Evolutionary conservation across 352 stramenopile genomes (phyloP), one percentile per base, ranked within the genome.

Genomic region (Halophytophthora batemanensis): DNA sequence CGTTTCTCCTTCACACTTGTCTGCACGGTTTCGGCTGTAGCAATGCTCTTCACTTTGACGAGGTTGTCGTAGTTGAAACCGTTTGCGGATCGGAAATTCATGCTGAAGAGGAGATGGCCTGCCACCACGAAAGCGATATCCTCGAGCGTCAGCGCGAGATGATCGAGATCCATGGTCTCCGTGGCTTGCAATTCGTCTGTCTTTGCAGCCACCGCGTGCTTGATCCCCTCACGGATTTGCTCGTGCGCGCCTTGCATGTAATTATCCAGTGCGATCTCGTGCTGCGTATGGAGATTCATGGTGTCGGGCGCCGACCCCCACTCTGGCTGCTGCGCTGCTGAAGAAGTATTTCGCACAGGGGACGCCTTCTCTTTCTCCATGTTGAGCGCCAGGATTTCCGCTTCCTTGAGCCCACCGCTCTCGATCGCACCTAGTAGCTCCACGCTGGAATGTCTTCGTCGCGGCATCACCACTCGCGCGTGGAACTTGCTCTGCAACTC

Each of bases 21-120:
- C 55, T 93, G 86, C 17, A 89, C 50, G 2, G 34, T 69, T 15
- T 61, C 34, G 2, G 59, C 47, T 15, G 66, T 77, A 21, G 84
- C 80, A 40, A 93, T 93, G 48, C 78, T 93, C 61, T 95, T 95
- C 33, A 95, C 75, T 49, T 92, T 89, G 25, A 92, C 74, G 7
- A 95, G 62, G 34, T 75, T 76, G 2, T 50, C 44, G 61, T 89
- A 90, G 58, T 95, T 95, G 50, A 93, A 95, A 13, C 83, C 83
- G 52, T 75, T 85, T 15, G 69, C 39, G 2, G 62, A 74, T 14
- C 81, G 77, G 42, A 88, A 91, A 50, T 89, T 88, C 75, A 89
- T 90, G 36, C 80, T 88, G 34, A 90, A 86, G 5, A 94, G 68
- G 50, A 88, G 59, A 49, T 89, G 81, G 0, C 78, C 78, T 0